These are phyloP conservation scores for Pythium sukuiense DNA, from an alignment of 352 stramenopile species.

Conservation along the genomic window DNA sequence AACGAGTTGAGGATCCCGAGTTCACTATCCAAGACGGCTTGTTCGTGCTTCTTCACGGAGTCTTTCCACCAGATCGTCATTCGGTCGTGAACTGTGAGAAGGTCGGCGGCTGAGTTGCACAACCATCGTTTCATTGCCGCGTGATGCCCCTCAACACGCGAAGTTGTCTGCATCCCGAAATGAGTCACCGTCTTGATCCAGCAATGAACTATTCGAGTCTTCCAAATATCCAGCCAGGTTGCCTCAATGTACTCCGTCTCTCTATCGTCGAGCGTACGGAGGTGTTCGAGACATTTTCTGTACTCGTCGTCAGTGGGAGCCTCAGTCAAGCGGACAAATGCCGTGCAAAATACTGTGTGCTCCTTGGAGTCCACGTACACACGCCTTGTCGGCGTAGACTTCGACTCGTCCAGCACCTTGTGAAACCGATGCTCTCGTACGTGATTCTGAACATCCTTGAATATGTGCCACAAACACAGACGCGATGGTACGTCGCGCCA, in stretches of 20 bases:
- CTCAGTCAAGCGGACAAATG: not conserved
- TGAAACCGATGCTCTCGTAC: not conserved
- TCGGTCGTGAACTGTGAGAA: slow-evolving; percentile 11
- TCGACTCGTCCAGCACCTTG: not conserved
- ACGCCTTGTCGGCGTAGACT: not conserved
- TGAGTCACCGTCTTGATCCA: slow-evolving; percentile 18
- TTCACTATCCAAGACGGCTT: not conserved
- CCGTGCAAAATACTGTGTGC: not conserved
- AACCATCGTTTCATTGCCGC: slow-evolving; percentile 21
- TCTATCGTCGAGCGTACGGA: not conserved
- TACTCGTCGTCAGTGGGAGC: slow-evolving; percentile 6
- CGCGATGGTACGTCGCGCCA: slow-evolving; percentile 14
- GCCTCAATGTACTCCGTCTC: slow-evolving; percentile 20
- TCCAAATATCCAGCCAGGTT: slow-evolving; percentile 26
- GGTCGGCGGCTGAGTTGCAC: slow-evolving; percentile 4
- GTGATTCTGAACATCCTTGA: slow-evolving; percentile 27
- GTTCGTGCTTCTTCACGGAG: not conserved
- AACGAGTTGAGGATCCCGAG: not conserved
- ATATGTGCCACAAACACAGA: slow-evolving; percentile 29
- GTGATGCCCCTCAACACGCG: slow-evolving; percentile 27
- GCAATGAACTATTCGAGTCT: slow-evolving; percentile 16
- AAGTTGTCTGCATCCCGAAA: slow-evolving; percentile 28
- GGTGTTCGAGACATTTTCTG: not conserved
- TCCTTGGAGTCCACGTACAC: not conserved
- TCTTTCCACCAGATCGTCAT: not conserved